Evolutionary conservation across 176 grass and related monocot genomes (phyloP).

Genomic region (Ensete glaucum): DNA sequence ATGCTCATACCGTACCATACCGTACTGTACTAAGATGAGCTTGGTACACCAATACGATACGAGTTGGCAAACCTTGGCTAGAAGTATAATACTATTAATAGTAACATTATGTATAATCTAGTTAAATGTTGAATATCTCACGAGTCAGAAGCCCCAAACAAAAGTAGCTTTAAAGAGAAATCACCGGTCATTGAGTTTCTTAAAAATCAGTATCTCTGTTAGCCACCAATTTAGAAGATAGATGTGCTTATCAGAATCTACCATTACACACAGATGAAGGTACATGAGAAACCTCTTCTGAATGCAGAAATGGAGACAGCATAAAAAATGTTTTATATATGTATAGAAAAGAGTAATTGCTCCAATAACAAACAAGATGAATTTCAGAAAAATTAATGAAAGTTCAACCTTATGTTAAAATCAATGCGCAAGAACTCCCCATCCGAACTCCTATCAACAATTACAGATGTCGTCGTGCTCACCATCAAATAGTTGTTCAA

Average conservation of each 20-base stretch:
- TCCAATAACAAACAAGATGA: too few species aligned
- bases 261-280: neutral
- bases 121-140: neutral
- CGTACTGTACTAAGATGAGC: too few species aligned
- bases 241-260: neutral
- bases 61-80: too few species aligned
- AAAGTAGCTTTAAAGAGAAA: neutral
- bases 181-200: neutral
- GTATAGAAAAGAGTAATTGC: too few species aligned
- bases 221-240: neutral
- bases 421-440: slow-evolving; percentile 87
- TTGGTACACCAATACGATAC: too few species aligned
- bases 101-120: neutral
- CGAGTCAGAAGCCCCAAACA: neutral
- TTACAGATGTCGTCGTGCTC: slow-evolving; percentile 71
- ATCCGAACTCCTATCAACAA: slow-evolving; percentile 96
- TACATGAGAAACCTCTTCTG: neutral
- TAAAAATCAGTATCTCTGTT: neutral
- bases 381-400: neutral
- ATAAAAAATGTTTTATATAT: too few species aligned
- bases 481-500: slow-evolving; percentile 79
- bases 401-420: slow-evolving; percentile 73
- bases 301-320: neutral
- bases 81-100: too few species aligned
- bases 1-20: too few species aligned